These are phyloP conservation scores for Zygoascus flipseniorum DNA, from an alignment of 805 yeast genomes.

Conservation along the genomic window DNA sequence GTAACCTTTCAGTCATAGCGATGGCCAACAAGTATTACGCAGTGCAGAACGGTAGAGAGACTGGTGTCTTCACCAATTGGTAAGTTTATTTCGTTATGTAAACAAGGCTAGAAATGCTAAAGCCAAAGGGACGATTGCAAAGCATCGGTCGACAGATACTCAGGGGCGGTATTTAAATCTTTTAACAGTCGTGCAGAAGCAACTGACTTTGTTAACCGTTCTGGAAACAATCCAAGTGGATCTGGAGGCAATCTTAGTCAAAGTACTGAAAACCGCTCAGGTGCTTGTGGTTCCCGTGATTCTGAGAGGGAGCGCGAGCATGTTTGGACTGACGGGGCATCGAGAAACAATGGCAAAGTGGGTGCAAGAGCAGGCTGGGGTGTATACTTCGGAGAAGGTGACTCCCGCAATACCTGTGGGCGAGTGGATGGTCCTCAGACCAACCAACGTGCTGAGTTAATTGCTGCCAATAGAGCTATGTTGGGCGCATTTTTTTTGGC, in stretches of 20 bases:
- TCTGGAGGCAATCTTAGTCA: background rate
- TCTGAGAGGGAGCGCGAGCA: too few relatives aligned
- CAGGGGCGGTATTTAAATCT: slow-evolving; percentile 49
- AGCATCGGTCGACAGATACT: slow-evolving; percentile 43
- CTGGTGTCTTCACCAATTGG: slow-evolving; percentile 61
- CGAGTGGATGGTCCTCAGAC: slow-evolving; percentile 49
- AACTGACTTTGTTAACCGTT: slow-evolving; percentile 28
- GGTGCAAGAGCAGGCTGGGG: slow-evolving; percentile 60
- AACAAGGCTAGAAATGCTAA: too few relatives aligned
- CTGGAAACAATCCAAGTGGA: background rate
- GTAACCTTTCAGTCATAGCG: too few relatives aligned
- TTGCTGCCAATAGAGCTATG: slow-evolving; percentile 64
- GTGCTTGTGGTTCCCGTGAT: too few relatives aligned
- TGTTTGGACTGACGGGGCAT: slow-evolving; percentile 75
- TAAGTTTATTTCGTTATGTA: background rate
- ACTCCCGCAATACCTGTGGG: slow-evolving; percentile 46
- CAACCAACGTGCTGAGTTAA: slow-evolving; percentile 73
- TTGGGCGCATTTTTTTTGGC: slow-evolving; percentile 22
- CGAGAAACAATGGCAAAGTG: slow-evolving; percentile 47
- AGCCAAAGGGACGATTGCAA: background rate
- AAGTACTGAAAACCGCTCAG: too few relatives aligned
- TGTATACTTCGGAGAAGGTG: slow-evolving; percentile 53
- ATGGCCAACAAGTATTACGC: slow-evolving; percentile 36
- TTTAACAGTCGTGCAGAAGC: slow-evolving; percentile 47
- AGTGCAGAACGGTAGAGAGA: slow-evolving; percentile 42